Base-by-base conservation (phyloP, 805 yeast species). In the Kluyveromyces wickerhamii region DNA sequence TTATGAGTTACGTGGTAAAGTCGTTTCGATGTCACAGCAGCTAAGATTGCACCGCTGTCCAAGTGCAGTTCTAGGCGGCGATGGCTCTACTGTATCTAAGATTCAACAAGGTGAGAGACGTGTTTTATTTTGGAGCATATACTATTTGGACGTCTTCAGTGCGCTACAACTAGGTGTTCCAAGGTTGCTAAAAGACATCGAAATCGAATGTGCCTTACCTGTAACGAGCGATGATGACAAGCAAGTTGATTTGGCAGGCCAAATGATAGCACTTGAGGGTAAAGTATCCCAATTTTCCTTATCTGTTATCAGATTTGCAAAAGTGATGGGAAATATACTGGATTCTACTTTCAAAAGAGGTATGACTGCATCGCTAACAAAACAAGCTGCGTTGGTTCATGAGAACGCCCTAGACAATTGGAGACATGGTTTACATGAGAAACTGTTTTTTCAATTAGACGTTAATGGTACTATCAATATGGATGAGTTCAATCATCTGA, bases 191-290 rank as follows among this genome's bases (percentile, higher is more conserved):
- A 80, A 80, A 48, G 95, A 84, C 51, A 74, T 73, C 48, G 94
- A 84, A 53, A 75, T 86, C 33, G 94, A 85, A 54, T 85, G 95
- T 64, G 88, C 89, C 1, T 59, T 82, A 47, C 95, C 96, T 1
- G 74, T 80, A 33, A 61, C 72, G 21, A 67, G 63, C 32, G 73
- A 69, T 28, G 78, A 74, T 48, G 66, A 75, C 43, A 69, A 75
- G 42, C 68, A 74, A 21, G 72, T 77, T 39, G 77, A 76, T 51
- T 39, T 42, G 12, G 43, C 45, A 12, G 44, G 40, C 14, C 43
- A 40, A 71, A 78, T 49, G 66, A 71, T 35, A 24, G 69, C 77
- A 10, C 65, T 81, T 39, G 82, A 77, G 33, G 89, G 89, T 35
- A 77, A 77, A 48, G 88, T 80, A 4, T 64, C 77, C 27, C 72